These are phyloP conservation scores for Geranomyces michiganensis DNA, from an alignment of 192 early-diverging fungal species.

Conservation along the genomic window DNA sequence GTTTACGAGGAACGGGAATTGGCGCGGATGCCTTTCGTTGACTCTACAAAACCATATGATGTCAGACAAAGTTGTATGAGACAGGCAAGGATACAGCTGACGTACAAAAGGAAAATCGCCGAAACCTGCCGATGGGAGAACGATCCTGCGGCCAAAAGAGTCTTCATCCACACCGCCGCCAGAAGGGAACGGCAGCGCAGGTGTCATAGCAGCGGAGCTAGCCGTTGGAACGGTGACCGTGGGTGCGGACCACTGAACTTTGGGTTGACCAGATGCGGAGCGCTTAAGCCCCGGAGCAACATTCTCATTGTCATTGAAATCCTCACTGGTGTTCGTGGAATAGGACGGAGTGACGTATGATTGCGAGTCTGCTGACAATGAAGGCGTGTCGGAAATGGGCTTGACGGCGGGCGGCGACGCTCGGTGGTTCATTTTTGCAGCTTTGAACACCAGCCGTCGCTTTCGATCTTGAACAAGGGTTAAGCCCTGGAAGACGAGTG, in stretches of 20 bases:
- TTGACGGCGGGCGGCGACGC: too few species aligned
- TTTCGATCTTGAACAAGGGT: too few species aligned
- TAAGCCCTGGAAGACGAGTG: too few species aligned
- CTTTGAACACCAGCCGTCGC: too few species aligned
- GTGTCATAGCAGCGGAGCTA: too few species aligned
- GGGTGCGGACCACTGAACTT: not conserved
- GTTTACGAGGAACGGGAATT: slow-evolving; percentile 8
- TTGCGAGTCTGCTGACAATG: too few species aligned
- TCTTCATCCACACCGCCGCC: slow-evolving; percentile 14
- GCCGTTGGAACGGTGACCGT: too few species aligned
- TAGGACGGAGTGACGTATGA: too few species aligned
- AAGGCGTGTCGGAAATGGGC: too few species aligned
- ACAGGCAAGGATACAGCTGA: not conserved
- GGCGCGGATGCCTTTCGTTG: not conserved
- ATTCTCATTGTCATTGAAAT: not conserved
- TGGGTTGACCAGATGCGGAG: not conserved
- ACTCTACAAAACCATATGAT: not conserved
- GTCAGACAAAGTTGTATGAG: not conserved
- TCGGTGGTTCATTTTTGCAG: too few species aligned
- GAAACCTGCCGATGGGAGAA: not conserved
- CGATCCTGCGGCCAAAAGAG: slow-evolving; percentile 15
- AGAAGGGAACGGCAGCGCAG: not conserved
- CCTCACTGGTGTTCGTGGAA: too few species aligned
- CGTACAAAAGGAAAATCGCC: slow-evolving; percentile 16
- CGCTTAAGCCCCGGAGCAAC: slow-evolving; percentile 1